phyloP scores from a whole-genome alignment of 2,329 filamentous ascomycete genomes.

The Tolypocladium amazonense region DNA sequence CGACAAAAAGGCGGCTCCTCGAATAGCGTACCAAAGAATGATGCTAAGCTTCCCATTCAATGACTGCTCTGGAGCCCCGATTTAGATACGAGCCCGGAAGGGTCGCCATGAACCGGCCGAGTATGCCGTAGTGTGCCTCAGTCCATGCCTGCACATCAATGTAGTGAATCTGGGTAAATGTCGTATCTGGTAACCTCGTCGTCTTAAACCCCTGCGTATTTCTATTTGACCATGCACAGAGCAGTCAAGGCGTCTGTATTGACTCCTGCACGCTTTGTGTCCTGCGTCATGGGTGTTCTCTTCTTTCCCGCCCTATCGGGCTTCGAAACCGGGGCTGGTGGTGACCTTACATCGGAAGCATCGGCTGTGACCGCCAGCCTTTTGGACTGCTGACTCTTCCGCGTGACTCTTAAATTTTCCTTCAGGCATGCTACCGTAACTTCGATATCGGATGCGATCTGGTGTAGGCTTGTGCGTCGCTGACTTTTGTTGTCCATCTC shows the following conservation, averaged over 20 bases:
- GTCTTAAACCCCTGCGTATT: neutral
- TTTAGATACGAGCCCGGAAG: neutral
- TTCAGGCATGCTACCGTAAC: neutral
- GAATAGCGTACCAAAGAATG: neutral
- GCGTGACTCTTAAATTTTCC: neutral
- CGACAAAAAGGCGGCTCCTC: too few relatives aligned
- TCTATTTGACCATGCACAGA: neutral
- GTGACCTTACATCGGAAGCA: neutral
- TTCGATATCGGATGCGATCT: neutral
- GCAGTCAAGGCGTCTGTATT: neutral
- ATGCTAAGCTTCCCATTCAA: neutral
- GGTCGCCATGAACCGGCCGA: neutral
- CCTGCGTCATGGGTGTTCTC: neutral
- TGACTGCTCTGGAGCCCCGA: too few relatives aligned
- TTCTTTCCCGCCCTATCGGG: neutral
- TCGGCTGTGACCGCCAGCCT: neutral
- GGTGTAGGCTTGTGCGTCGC: neutral
- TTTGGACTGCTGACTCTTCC: neutral
- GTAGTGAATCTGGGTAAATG: neutral
- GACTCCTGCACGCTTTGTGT: neutral
- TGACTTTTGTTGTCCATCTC: neutral
- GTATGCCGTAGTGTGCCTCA: too few relatives aligned
- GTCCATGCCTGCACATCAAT: neutral
- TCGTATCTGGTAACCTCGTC: neutral
- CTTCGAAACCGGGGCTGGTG: neutral